A percentile compares a stretch with the other conserved stretches of the same genome.
Conservation (phyloP, 2,329 filamentous ascomycete genomes). For the Rutstroemia sp. region DNA sequence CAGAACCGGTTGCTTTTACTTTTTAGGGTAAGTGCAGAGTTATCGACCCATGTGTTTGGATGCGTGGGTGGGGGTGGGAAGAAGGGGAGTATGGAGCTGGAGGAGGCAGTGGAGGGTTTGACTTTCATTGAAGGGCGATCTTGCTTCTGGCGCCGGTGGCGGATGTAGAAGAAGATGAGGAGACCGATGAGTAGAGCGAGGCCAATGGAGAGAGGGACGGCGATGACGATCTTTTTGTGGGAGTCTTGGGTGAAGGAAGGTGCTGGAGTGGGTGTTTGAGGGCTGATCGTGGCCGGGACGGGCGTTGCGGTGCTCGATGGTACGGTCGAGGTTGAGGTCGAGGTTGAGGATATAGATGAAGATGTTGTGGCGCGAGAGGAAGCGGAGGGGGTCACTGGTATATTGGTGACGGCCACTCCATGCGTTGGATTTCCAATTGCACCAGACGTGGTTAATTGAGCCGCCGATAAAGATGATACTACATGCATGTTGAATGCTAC, state of each 20-base stretch:
- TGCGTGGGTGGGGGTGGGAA: conserved; percentile 7
- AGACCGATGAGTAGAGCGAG: not conserved
- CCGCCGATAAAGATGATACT: not conserved
- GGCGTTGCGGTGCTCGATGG: not conserved
- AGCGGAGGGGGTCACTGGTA: not conserved
- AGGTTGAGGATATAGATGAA: not conserved
- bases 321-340: not conserved
- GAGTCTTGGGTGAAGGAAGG: not conserved
- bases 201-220: not conserved
- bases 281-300: not conserved
- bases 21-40: not conserved
- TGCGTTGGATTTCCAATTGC: conserved; percentile 2
- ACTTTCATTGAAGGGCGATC: not conserved
- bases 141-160: not conserved
- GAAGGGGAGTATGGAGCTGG: conserved; percentile 1
- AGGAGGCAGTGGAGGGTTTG: not conserved
- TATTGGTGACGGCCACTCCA: not conserved
- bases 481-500: not conserved
- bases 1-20: not conserved
- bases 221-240: not conserved
- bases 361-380: not conserved
- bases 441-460: not conserved
- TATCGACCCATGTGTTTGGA: conserved; percentile 4
- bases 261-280: not conserved
- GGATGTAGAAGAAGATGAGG: not conserved